Conservation (phyloP, 2,329 filamentous ascomycete genomes). For the Hortaea sp. region DNA sequence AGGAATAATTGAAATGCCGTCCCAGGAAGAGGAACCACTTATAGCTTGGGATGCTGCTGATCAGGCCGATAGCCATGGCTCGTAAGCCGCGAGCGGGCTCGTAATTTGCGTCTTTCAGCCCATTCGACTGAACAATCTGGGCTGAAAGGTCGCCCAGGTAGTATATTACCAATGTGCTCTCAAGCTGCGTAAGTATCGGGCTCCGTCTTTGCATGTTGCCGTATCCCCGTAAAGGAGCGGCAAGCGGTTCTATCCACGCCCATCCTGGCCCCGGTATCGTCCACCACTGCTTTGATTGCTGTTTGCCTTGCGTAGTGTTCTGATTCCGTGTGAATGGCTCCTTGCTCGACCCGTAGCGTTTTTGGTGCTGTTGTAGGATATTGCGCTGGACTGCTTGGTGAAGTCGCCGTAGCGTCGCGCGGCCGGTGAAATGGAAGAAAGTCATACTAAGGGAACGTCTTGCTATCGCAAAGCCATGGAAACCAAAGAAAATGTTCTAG, state of each 20-base stretch:
- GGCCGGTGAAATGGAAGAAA: slow-evolving; percentile 13
- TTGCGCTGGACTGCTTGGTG: slow-evolving; percentile 24
- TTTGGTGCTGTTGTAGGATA: slow-evolving; percentile 18
- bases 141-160: slow-evolving; percentile 67
- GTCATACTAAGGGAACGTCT: not conserved
- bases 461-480: not conserved
- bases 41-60: slow-evolving; percentile 67
- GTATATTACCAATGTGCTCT: slow-evolving; percentile 67
- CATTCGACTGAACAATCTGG: slow-evolving; percentile 48
- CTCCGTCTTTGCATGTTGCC: slow-evolving; percentile 58
- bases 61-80: slow-evolving; percentile 62
- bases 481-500: not conserved
- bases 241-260: slow-evolving; percentile 38
- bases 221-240: slow-evolving; percentile 46
- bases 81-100: slow-evolving; percentile 59
- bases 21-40: slow-evolving; percentile 77
- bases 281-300: slow-evolving; percentile 1
- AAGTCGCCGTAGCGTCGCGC: slow-evolving; percentile 20
- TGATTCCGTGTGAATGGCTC: slow-evolving; percentile 7
- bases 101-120: slow-evolving; percentile 39
- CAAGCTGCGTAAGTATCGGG: slow-evolving; percentile 72
- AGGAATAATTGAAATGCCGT: slow-evolving; percentile 72
- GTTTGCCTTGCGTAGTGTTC: slow-evolving; percentile 1
- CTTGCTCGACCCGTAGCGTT: slow-evolving; percentile 11
- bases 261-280: slow-evolving; percentile 34